These are phyloP conservation scores for Amauroascus verrucosus DNA, from an alignment of 2,329 filamentous ascomycete species.

Conservation along the genomic window DNA sequence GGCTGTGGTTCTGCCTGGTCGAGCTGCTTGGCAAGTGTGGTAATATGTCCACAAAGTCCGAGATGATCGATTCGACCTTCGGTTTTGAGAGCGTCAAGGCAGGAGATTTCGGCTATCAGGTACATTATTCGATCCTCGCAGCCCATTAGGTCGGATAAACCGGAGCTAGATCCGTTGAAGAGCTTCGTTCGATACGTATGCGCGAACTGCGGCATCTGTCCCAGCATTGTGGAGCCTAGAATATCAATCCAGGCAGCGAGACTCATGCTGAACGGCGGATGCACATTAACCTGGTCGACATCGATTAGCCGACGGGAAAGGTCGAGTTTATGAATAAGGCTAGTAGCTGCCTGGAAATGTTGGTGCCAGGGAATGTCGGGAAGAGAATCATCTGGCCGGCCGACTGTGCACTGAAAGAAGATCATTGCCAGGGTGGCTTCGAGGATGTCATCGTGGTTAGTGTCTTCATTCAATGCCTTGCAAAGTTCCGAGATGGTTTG, in stretches of 20 bases:
- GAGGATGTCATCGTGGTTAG: conserved; percentile 73
- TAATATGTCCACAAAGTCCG: conserved; percentile 77
- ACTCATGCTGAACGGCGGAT: conserved; percentile 89
- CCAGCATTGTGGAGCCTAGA: conserved; percentile 83
- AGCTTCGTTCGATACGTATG: conserved; percentile 96
- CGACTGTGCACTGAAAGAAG: conserved; percentile 88
- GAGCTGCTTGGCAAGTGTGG: conserved; percentile 77
- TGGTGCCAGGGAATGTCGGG: conserved; percentile 94
- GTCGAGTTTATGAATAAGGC: conserved; percentile 73
- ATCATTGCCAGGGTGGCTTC: conserved; percentile 89
- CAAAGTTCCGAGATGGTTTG: conserved; percentile 75
- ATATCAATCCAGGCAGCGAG: conserved; percentile 88
- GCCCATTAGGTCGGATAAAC: conserved; percentile 87
- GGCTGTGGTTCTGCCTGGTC: conserved; percentile 63
- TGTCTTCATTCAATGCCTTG: conserved; percentile 65
- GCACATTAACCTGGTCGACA: conserved; percentile 48
- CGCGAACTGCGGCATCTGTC: conserved; percentile 74
- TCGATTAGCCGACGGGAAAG: conserved; percentile 59
- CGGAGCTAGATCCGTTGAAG: conserved; percentile 54
- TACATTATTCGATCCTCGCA: conserved; percentile 98
- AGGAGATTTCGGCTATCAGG: conserved; percentile 92
- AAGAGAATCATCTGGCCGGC: conserved; percentile 70
- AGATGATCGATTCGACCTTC: conserved; percentile 72
- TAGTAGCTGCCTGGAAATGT: conserved; percentile 86
- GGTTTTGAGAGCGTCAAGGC: conserved; percentile 77